A percentile compares a stretch with the other conserved stretches of the same genome.
phyloP scores from a whole-genome alignment of 2,329 filamentous ascomycete species.

The Botrytis sinoallii region DNA sequence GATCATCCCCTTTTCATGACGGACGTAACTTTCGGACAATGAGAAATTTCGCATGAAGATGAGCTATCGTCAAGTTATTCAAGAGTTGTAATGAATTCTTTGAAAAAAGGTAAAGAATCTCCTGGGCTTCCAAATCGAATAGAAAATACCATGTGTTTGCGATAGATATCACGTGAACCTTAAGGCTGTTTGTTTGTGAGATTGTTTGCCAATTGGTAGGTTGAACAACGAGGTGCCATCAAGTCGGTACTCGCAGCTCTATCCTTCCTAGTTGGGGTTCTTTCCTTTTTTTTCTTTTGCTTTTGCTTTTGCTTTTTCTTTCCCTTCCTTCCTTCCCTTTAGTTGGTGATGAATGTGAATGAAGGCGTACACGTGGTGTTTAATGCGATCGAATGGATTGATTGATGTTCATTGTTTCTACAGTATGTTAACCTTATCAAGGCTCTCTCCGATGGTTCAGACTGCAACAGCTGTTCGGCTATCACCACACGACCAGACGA shows the following conservation, averaged over 20 bases:
- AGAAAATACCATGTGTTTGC: background rate
- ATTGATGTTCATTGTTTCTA: background rate
- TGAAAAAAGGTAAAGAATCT: background rate
- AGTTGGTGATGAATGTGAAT: background rate
- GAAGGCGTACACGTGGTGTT: background rate
- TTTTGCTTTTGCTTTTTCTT: too few relatives aligned
- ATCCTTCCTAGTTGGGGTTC: background rate
- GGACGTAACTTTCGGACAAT: background rate
- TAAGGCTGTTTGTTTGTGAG: background rate
- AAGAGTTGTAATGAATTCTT: background rate
- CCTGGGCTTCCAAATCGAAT: background rate
- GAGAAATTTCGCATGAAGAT: background rate
- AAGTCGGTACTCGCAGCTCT: background rate
- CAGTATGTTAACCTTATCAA: too few relatives aligned
- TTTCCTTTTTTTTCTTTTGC: background rate
- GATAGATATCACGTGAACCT: background rate
- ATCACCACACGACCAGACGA: background rate
- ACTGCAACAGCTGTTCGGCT: background rate
- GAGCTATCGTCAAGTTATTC: background rate
- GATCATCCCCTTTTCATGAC: background rate
- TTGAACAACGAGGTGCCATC: background rate
- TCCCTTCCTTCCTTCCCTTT: background rate
- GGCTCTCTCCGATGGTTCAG: background rate
- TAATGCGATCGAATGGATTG: background rate
- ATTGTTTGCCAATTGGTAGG: background rate